A percentile compares a stretch with the other conserved stretches of the same genome.
phyloP scores from a whole-genome alignment of 176 grass and related monocot species.

The Panicum miliaceum region DNA sequence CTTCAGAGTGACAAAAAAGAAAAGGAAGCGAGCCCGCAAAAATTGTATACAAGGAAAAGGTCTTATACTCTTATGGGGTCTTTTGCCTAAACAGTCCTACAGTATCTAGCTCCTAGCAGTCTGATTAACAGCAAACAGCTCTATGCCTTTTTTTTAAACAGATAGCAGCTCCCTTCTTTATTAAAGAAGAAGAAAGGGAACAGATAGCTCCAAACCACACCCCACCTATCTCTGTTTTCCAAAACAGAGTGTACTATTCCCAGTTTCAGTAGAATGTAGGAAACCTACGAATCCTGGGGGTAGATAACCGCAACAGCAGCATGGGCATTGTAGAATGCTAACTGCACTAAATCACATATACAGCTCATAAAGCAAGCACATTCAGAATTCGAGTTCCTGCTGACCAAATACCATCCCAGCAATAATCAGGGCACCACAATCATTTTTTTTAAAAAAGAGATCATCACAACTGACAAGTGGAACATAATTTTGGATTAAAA shows the following conservation, averaged over 20 bases:
- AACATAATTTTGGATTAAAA: background rate
- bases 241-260: constrained; percentile 6
- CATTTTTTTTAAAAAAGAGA: background rate
- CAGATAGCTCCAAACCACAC: background rate
- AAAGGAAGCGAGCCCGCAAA: background rate
- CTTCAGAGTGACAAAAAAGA: background rate
- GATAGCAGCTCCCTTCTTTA: too few relatives aligned
- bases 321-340: background rate
- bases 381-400: background rate
- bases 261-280: background rate
- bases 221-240: background rate
- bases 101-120: background rate
- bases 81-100: too few relatives aligned
- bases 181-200: background rate
- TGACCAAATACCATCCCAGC: background rate
- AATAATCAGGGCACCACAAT: background rate
- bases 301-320: background rate
- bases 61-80: too few relatives aligned
- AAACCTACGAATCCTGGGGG: background rate
- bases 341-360: background rate
- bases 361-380: background rate
- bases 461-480: too few relatives aligned
- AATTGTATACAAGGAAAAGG: background rate
- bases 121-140: background rate
- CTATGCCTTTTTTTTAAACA: background rate